phyloP scores from a whole-genome alignment of 257 asterid genomes.

The Solanum habrochaites region DNA sequence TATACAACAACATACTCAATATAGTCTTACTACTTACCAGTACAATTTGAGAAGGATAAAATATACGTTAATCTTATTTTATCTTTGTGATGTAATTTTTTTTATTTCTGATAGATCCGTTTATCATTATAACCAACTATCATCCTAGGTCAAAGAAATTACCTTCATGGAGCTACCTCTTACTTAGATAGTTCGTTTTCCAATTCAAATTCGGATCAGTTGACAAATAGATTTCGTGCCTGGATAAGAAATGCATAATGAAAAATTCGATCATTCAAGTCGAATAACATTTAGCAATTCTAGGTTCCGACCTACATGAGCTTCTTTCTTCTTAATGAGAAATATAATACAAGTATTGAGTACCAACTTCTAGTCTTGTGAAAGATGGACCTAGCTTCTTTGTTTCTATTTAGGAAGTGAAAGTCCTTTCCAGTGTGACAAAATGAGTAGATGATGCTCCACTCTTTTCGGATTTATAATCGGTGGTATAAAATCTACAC shows the following conservation, averaged over 20 bases:
- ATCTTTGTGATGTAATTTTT: background rate
- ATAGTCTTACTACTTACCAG: too few relatives aligned
- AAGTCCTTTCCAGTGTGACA: background rate
- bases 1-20: background rate
- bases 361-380: background rate
- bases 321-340: background rate
- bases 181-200: too few relatives aligned
- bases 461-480: too few relatives aligned
- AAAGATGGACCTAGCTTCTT: background rate
- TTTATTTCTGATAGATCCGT: background rate
- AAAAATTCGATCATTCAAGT: background rate
- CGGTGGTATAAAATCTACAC: background rate
- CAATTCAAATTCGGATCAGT: too few relatives aligned
- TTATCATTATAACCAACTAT: background rate
- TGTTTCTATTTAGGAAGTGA: background rate
- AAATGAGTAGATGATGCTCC: background rate
- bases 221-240: too few relatives aligned
- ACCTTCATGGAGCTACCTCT: background rate
- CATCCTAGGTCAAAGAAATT: background rate
- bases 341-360: background rate
- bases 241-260: background rate
- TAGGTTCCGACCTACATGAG: background rate
- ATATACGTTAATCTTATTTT: too few relatives aligned
- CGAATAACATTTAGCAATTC: background rate
- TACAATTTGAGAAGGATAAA: too few relatives aligned